phyloP scores from a whole-genome alignment of 139 green algal species.

The Volvox reticuliferus region DNA sequence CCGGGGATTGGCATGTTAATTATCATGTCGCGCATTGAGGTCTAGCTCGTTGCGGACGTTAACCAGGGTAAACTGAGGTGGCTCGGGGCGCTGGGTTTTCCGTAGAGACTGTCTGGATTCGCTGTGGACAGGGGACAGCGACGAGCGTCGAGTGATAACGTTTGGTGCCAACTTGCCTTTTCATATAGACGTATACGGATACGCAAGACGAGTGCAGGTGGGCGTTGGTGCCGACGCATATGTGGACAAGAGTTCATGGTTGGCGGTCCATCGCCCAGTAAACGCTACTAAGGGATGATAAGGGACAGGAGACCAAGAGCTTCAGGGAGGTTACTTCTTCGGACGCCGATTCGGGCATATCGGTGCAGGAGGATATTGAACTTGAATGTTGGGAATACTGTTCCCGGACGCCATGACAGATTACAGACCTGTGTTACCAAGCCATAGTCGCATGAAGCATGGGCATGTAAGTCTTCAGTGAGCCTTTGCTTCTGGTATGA shows the following conservation, averaged over 20 bases:
- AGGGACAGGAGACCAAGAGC: not conserved
- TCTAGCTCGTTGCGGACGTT: not conserved
- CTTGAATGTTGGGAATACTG: not conserved
- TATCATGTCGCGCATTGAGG: not conserved
- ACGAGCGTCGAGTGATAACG: not conserved
- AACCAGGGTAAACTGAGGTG: not conserved
- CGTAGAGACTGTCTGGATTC: no score
- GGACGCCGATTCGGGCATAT: not conserved
- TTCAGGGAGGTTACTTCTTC: not conserved
- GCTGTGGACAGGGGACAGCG: not conserved
- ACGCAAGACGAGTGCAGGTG: constrained; percentile 9
- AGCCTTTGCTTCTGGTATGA: no score
- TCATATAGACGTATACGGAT: not conserved
- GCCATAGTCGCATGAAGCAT: no score
- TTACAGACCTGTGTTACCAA: no score
- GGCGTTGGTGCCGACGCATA: not conserved
- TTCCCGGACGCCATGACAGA: not conserved
- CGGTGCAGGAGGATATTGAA: not conserved
- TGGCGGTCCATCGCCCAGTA: not conserved
- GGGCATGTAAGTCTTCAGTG: no score
- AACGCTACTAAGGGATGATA: not conserved
- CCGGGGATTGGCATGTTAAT: not conserved
- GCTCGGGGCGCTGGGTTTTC: not conserved
- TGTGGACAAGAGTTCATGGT: not conserved
- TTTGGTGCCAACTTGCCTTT: not conserved